Conservation (phyloP, 345 rosid genomes). For the Melaleuca alternifolia region DNA sequence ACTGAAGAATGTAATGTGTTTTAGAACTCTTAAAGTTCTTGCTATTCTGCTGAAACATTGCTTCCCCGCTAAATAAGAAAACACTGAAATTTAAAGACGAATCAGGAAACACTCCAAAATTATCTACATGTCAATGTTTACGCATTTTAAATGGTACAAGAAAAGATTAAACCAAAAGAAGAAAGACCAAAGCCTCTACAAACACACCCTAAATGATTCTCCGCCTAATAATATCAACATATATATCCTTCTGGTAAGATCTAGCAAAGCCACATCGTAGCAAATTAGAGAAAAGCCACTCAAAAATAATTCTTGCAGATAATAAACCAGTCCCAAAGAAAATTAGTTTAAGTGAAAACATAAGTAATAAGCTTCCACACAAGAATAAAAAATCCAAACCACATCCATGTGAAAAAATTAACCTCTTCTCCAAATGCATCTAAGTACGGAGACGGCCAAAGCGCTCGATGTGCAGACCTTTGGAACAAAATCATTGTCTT, state of each 20-base stretch:
- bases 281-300: neutral
- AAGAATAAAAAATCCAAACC: neutral
- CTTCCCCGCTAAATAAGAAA: neutral
- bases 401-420: neutral
- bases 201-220: neutral
- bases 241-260: neutral
- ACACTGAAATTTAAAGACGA: neutral
- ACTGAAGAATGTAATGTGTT: neutral
- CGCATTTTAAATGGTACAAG: neutral
- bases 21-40: neutral
- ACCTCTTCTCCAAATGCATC: conserved; percentile 99
- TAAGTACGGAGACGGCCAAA: conserved; percentile 93
- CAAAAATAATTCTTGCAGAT: neutral
- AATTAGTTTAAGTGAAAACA: neutral
- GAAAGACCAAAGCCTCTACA: neutral
- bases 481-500: conserved; percentile 73
- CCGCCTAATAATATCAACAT: neutral
- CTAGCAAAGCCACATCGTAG: neutral
- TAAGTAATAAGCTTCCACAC: neutral
- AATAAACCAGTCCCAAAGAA: neutral
- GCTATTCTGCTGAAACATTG: neutral
- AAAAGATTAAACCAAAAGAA: neutral
- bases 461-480: conserved; percentile 71
- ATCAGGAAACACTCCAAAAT: neutral
- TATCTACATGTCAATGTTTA: neutral